phyloP scores from a whole-genome alignment of 2,329 filamentous ascomycete genomes.

The Septoria linicola region DNA sequence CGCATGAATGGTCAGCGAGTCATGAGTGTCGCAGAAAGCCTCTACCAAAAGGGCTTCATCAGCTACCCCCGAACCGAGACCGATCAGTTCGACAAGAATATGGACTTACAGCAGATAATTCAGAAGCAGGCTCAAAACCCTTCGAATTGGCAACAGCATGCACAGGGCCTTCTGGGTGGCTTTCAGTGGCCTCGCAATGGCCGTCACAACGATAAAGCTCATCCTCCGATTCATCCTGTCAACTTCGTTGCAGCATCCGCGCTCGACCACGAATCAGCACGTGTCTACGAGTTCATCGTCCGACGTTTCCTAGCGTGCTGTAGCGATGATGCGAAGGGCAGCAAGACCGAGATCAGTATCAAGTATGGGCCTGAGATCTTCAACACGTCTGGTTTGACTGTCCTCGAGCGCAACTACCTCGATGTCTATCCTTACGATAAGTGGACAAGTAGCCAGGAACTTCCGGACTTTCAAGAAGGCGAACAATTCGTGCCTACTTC shows the following conservation, averaged over 20 bases:
- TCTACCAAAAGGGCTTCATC: constrained; percentile 95
- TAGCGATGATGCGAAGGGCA: constrained; percentile 86
- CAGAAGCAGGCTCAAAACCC: constrained; percentile 77
- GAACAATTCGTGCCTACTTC: constrained; percentile 86
- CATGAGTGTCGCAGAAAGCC: constrained; percentile 79
- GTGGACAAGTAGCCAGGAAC: constrained; percentile 82
- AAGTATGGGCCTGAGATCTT: constrained; percentile 81
- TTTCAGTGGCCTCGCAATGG: constrained; percentile 82
- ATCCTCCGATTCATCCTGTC: constrained; percentile 94
- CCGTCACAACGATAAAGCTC: constrained; percentile 89
- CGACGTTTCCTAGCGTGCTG: constrained; percentile 93
- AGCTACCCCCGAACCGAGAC: constrained; percentile 98
- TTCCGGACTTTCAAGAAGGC: constrained; percentile 75
- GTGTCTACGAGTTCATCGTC: constrained; percentile 88
- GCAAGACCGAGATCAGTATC: constrained; percentile 81
- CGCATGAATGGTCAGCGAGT: constrained; percentile 88
- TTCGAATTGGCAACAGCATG: constrained; percentile 74
- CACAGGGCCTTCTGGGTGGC: constrained; percentile 68
- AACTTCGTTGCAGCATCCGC: constrained; percentile 68
- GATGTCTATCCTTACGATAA: constrained; percentile 96
- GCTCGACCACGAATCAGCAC: constrained; percentile 62
- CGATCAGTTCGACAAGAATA: constrained; percentile 87
- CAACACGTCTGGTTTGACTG: constrained; percentile 76
- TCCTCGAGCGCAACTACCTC: constrained; percentile 86
- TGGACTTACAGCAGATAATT: constrained; percentile 76